Percentiles rank a stretch among this genome's conserved stretches.
phyloP scores from a whole-genome alignment of 192 early-diverging fungal species.

The Endogone sp. region DNA sequence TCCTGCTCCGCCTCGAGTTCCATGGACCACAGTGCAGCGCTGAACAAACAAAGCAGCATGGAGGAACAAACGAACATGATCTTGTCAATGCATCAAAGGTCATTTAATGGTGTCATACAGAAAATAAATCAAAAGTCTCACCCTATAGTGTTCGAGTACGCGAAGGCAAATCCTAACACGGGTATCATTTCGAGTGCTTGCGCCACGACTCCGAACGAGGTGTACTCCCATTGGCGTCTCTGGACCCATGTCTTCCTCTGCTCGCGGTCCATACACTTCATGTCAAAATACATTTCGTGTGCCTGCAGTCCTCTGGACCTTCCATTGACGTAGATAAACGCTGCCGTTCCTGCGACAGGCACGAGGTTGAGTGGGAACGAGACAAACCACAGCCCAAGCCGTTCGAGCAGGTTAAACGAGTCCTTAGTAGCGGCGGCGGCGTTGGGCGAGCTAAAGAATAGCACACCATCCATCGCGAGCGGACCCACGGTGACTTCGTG shows the following conservation, averaged over 20 bases:
- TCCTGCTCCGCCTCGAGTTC: neutral
- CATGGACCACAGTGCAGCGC: neutral
- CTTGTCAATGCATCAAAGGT: neutral
- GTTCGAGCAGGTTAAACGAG: neutral
- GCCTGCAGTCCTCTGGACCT: slow-evolving; percentile 28
- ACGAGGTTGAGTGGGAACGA: slow-evolving; percentile 40
- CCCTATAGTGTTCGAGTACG: slow-evolving; percentile 47
- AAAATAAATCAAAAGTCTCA: slow-evolving; percentile 14
- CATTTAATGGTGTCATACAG: neutral
- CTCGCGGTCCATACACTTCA: slow-evolving; percentile 28
- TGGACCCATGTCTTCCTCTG: slow-evolving; percentile 34
- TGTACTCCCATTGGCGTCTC: slow-evolving; percentile 27
- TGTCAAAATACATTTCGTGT: slow-evolving; percentile 40
- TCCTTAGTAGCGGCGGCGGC: neutral
- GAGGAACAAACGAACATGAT: neutral
- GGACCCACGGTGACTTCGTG: neutral
- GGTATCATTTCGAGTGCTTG: slow-evolving; percentile 42
- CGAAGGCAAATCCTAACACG: slow-evolving; percentile 40
- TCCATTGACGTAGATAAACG: slow-evolving; percentile 38
- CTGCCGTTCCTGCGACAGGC: slow-evolving; percentile 32
- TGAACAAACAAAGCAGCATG: neutral
- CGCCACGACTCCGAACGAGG: slow-evolving; percentile 39
- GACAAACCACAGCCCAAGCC: slow-evolving; percentile 29
- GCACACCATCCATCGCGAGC: neutral
- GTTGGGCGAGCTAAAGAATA: neutral